A percentile compares a stretch with the other conserved stretches of the same genome.
Conservation (phyloP, 805 yeast species). For the Candida ovalis region DNA sequence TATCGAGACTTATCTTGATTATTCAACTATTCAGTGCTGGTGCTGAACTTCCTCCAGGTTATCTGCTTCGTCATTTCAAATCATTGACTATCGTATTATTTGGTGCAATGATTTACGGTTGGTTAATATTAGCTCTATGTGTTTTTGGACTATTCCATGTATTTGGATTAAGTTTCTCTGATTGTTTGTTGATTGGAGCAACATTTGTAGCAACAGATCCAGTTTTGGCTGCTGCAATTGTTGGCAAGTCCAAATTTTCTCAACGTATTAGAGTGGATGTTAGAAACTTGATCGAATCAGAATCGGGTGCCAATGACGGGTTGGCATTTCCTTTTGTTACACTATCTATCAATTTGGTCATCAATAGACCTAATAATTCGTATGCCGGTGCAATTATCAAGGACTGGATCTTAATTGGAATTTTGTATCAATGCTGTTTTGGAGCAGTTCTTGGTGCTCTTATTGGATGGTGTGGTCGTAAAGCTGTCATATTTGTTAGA, state of each 20-base stretch:
- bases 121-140: slow-evolving; percentile 79
- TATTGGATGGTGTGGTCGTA: slow-evolving; percentile 69
- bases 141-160: slow-evolving; percentile 71
- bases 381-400: slow-evolving; percentile 65
- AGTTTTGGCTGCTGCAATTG: slow-evolving; percentile 91
- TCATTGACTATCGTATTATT: slow-evolving; percentile 70
- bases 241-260: slow-evolving; percentile 91
- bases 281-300: slow-evolving; percentile 78
- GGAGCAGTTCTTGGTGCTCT: slow-evolving; percentile 72
- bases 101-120: slow-evolving; percentile 88
- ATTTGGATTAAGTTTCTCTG: slow-evolving; percentile 58
- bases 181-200: slow-evolving; percentile 72
- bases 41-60: slow-evolving; percentile 86
- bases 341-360: slow-evolving; percentile 63
- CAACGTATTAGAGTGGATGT: slow-evolving; percentile 90
- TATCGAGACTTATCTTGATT: slow-evolving; percentile 77
- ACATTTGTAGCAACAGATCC: slow-evolving; percentile 96
- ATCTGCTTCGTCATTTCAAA: slow-evolving; percentile 79
- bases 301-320: slow-evolving; percentile 90
- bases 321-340: slow-evolving; percentile 91
- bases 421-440: slow-evolving; percentile 76
- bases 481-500: slow-evolving; percentile 73
- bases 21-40: slow-evolving; percentile 93
- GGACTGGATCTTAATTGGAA: slow-evolving; percentile 75
- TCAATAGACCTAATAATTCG: slow-evolving; percentile 46